Base-by-base conservation (phyloP, 2,329 filamentous ascomycete species). In the Thelonectria rubi region DNA sequence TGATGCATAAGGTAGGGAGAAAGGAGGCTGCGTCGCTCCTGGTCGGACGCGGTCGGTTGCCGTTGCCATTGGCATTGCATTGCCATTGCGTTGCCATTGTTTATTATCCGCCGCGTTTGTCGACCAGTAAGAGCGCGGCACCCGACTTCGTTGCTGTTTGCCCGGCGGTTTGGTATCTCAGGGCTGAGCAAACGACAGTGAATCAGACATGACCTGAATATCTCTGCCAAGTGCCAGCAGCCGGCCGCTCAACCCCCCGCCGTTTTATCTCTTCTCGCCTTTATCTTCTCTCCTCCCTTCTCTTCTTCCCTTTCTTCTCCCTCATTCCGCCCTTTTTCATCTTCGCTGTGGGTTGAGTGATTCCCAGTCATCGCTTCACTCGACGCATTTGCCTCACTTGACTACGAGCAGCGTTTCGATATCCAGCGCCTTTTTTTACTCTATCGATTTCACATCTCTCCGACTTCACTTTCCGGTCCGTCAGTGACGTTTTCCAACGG, bases 271-370 rank as follows among this genome's bases (percentile, higher is more conserved):
- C 17, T 21, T 34, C 9, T 30, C 17, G 17, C n/a, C n/a, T n/a
- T n/a, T n/a, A n/a, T n/a, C n/a, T 26, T 18, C 43, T 57, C 46
- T 43, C 17, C 18, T 34, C 9, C 34, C 15, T 21, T 34, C 9
- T 30, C 18, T n/a, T 32, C 58, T 10, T 51, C 52, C 42, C 34
- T 30, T 21, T 51, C n/a, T 18, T 6, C 14, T 30, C 52, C 26
- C 26, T 10, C n/a, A 40, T 14, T 34, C 55, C 26, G 21, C 9
- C n/a, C 34, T 20, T n/a, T 20, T 39, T 14, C 20, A 58, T 21
- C 30, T n/a, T 57, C 46, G 55, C 37, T 51, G 53, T 34, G 21
- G 48, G 40, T 55, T 17, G 26, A 55, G 34, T 30, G 50, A 37
- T 17, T 21, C n/a, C 15, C 7, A 37, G 34, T 12, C 14, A 47